Percentiles rank a stretch among this genome's conserved stretches.
Evolutionary conservation across 208 protist species (phyloP).

Genomic region (Trypanosoma congolense): DNA sequence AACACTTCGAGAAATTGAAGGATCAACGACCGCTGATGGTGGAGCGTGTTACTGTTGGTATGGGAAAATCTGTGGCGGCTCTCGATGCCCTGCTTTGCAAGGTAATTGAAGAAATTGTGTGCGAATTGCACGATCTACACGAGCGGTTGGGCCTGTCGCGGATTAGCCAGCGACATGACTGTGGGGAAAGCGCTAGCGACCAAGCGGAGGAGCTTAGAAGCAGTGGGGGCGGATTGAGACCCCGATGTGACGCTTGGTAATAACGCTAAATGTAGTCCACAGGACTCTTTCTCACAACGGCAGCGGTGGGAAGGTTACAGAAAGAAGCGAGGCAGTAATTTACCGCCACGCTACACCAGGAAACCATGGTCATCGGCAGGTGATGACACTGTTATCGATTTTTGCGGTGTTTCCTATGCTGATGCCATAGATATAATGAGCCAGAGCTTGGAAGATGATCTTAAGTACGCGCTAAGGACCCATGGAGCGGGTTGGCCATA

Average conservation of each 20-base stretch:
- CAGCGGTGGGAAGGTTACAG: slow-evolving; percentile 18
- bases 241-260: background rate
- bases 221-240: background rate
- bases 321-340: background rate
- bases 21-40: slow-evolving; percentile 37
- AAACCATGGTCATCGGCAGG: slow-evolving; percentile 33
- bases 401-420: slow-evolving; percentile 31
- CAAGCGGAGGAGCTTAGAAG: background rate
- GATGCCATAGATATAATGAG: slow-evolving; percentile 29
- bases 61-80: slow-evolving; percentile 12
- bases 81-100: slow-evolving; percentile 56
- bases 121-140: slow-evolving; percentile 55
- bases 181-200: background rate
- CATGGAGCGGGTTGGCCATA: slow-evolving; percentile 62
- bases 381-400: slow-evolving; percentile 34
- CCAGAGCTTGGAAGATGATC: slow-evolving; percentile 62
- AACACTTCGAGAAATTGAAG: slow-evolving; percentile 65
- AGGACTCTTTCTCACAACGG: slow-evolving; percentile 14
- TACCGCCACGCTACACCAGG: slow-evolving; percentile 24
- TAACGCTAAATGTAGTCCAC: slow-evolving; percentile 2
- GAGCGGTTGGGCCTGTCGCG: slow-evolving; percentile 18
- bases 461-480: slow-evolving; percentile 32
- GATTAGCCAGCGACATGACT: background rate
- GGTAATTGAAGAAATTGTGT: slow-evolving; percentile 59
- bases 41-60: slow-evolving; percentile 47